Base-by-base conservation (phyloP, 108 stramenopile species). In the Ochromonas danica region DNA sequence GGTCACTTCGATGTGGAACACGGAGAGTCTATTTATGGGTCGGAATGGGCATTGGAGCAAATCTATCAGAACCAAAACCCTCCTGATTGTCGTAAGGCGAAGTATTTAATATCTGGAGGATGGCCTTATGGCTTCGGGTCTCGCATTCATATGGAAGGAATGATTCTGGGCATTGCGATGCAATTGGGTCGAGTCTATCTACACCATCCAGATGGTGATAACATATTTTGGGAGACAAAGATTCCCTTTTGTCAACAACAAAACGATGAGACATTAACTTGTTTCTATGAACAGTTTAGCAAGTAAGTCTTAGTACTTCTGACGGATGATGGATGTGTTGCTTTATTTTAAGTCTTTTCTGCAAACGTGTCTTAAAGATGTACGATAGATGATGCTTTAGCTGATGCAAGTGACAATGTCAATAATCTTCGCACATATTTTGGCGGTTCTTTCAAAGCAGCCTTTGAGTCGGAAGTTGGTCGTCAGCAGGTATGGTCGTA, bases 41-140 rank as follows among this genome's bases (percentile, higher is more conserved):
- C 63, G 6, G 31, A 67, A 67, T 28, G 14, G 3, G 63, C 30
- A 3, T 36, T 67, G 63, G 63, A 67, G 6, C 3, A 6, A 10
- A 67, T 67, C 6, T 67, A 36, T 28, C 27, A 33, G 30, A 67
- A 67, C 25, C 63, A 67, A 36, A 67, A 67, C 31, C 63, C 63
- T 10, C 14, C 3, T 3, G 31, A 67, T 25, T 67, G 63, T 67
- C 25, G 14, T 36, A 67, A 22, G 17, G 63, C 63, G 3, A 67
- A 67, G 31, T 67, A 67, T 25, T 14, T 67, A 3, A 36, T 67
- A 35, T 67, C 63, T 28, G 63, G 63, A 28, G 63, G 63, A 31
- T 67, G 63, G 63, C 63, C 63, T 31, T 67, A 67, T 67, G 63
- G 63, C 3, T 67, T 67, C 31, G 63, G 63, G 3, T 67, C 63